phyloP scores from a whole-genome alignment of 352 stramenopile species.

The Pilasporangium apinafurcum region DNA sequence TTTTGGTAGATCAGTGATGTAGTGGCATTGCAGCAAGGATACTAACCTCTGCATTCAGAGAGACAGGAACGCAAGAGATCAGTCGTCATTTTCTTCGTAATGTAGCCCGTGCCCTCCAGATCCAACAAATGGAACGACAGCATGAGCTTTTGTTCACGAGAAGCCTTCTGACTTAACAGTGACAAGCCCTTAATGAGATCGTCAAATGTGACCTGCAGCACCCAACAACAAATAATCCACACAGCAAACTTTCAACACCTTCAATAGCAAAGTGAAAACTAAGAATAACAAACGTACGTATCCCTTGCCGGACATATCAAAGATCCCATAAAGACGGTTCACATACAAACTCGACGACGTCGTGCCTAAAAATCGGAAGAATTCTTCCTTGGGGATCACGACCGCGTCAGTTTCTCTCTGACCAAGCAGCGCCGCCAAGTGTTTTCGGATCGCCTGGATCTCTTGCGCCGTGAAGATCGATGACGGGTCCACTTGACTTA shows the following conservation, averaged over 20 bases:
- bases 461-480: slow-evolving; percentile 71
- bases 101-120: slow-evolving; percentile 69
- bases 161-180: slow-evolving; percentile 80
- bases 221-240: too few relatives aligned
- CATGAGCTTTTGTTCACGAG: slow-evolving; percentile 82
- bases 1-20: neutral
- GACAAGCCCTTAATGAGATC: slow-evolving; percentile 77
- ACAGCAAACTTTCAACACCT: neutral
- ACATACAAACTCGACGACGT: slow-evolving; percentile 73
- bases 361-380: slow-evolving; percentile 76
- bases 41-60: slow-evolving; percentile 73
- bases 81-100: slow-evolving; percentile 79
- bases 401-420: slow-evolving; percentile 67
- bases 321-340: slow-evolving; percentile 84
- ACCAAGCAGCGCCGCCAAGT: slow-evolving; percentile 56
- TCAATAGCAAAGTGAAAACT: neutral
- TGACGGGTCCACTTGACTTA: slow-evolving; percentile 65
- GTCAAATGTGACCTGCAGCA: slow-evolving; percentile 79
- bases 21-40: neutral
- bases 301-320: slow-evolving; percentile 74
- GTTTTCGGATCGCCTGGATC: slow-evolving; percentile 73
- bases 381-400: slow-evolving; percentile 80
- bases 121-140: slow-evolving; percentile 83
- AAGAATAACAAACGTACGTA: slow-evolving; percentile 23
- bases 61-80: slow-evolving; percentile 79